A percentile compares a stretch with the other conserved stretches of the same genome.
phyloP scores from a whole-genome alignment of 73 alveolate species.

The Stentor coeruleus region DNA sequence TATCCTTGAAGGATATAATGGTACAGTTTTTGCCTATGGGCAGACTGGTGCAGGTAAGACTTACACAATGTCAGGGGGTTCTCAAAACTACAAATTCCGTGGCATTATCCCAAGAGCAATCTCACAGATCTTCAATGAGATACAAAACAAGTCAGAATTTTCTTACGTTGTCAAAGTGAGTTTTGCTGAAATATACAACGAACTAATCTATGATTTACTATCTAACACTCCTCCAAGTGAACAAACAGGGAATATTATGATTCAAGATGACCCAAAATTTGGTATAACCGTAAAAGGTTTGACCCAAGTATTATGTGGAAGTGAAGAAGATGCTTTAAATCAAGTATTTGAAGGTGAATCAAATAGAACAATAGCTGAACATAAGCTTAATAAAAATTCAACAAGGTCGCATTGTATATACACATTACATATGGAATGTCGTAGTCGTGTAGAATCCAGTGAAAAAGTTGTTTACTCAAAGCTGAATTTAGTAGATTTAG shows the following conservation, averaged over 20 bases:
- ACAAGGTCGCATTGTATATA: constrained; percentile 98
- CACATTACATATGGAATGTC: constrained; percentile 94
- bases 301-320: constrained; percentile 66
- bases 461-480: constrained; percentile 78
- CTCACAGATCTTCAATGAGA: constrained; percentile 82
- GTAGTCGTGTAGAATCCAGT: constrained; percentile 74
- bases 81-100: constrained; percentile 91
- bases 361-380: constrained; percentile 93
- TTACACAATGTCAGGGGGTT: constrained; percentile 88
- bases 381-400: constrained; percentile 89
- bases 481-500: constrained; percentile 97
- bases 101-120: constrained; percentile 99
- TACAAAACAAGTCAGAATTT: constrained; percentile 80
- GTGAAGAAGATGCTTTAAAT: constrained; percentile 97
- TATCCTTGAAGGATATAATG: constrained; percentile 51
- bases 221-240: constrained; percentile 43
- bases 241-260: constrained; percentile 24
- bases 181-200: constrained; percentile 98
- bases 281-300: constrained; percentile 89
- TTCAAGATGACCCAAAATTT: constrained; percentile 89
- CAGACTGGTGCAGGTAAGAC: constrained; percentile 29
- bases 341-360: constrained; percentile 98
- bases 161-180: constrained; percentile 85
- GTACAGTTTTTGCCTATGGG: constrained; percentile 23
- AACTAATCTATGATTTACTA: constrained; percentile 92